Evolutionary conservation across 2,329 filamentous ascomycete species (phyloP), one percentile per base, ranked within the genome.

Genomic region (Emmonsiellopsis sp.): DNA sequence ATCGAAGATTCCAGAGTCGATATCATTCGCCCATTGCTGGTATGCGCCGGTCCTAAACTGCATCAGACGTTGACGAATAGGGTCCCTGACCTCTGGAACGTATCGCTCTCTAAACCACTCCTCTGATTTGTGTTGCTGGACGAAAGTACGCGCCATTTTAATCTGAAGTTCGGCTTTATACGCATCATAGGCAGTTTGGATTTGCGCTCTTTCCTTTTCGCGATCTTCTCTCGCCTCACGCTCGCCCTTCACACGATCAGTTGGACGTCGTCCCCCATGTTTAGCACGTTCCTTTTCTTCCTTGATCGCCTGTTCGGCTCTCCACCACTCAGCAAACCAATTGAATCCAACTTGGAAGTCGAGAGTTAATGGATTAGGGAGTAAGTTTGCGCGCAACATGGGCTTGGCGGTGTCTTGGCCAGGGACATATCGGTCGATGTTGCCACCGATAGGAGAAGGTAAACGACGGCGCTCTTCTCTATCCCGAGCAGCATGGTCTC

Each of bases 41-140:
- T 93, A 96, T 51, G 84, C 82, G 11, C 81, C 83, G 41, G 85
- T 83, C 46, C 94, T 86, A 66, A 88, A 90, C 46, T 90, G 86
- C 68, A 86, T 86, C 51, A 97, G 75, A 63, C 89, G 86, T 55
- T 77, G 75, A 53, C 86, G 84, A 63, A 96, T 82, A 1, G 80
- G 78, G 59, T 91, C 85, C 51, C 88, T 80, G 52, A 92, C 83
- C 61, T 93, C 89, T 1, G 89, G 82, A 32, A 94, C 85, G 63
- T 98, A 98, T 67, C 89, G 85, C 71, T 98, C 93, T 62, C 86
- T 89, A 74, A 98, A 98, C 93, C 93, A 98, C 67, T 98, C 92
- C 69, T 98, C 93, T 43, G 84, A 84, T 68, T 95, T 95, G 72
- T 98, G 93, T 62, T 90, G 86, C 49, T 86, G 82, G 42, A 98